Evolutionary conservation across 176 grass and related monocot species (phyloP).

Genomic region (Pontederia crassipes): DNA sequence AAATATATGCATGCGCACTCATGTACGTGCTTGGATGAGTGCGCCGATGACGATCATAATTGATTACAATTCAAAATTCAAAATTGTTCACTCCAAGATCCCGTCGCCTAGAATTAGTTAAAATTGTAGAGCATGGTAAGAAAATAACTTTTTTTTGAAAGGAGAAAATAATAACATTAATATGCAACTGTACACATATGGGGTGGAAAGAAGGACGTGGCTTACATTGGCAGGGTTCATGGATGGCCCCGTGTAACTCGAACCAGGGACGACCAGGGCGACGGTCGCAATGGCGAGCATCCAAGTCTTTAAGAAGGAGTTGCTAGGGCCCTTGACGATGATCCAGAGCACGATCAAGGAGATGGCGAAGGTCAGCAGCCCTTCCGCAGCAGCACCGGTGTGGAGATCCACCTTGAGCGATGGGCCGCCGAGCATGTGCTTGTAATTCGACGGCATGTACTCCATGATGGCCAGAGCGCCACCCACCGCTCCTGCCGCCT

Average conservation of each 20-base stretch:
- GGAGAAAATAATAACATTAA: too few relatives aligned
- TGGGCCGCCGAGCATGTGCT: slow-evolving; percentile 45
- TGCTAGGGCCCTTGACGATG: slow-evolving; percentile 50
- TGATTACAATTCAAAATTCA: too few relatives aligned
- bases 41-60: too few relatives aligned
- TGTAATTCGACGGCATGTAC: slow-evolving; percentile 50
- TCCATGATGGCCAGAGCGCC: slow-evolving; percentile 50
- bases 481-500: slow-evolving; percentile 63
- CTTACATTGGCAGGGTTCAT: slow-evolving; percentile 83
- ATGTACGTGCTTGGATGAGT: too few relatives aligned
- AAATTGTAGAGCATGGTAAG: too few relatives aligned
- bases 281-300: slow-evolving; percentile 47
- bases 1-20: too few relatives aligned
- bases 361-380: slow-evolving; percentile 59
- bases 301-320: slow-evolving; percentile 37
- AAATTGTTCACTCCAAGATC: too few relatives aligned
- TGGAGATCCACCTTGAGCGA: slow-evolving; percentile 59
- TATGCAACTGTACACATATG: too few relatives aligned
- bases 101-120: too few relatives aligned
- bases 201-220: neutral
- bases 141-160: too few relatives aligned
- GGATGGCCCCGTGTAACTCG: slow-evolving; percentile 56
- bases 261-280: slow-evolving; percentile 37
- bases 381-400: slow-evolving; percentile 52
- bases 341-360: slow-evolving; percentile 46